A percentile compares a stretch with the other conserved stretches of the same genome.
These are phyloP conservation scores for Hypoxylon sp. DNA, from an alignment of 2,329 filamentous ascomycete genomes.

Conservation along the genomic window DNA sequence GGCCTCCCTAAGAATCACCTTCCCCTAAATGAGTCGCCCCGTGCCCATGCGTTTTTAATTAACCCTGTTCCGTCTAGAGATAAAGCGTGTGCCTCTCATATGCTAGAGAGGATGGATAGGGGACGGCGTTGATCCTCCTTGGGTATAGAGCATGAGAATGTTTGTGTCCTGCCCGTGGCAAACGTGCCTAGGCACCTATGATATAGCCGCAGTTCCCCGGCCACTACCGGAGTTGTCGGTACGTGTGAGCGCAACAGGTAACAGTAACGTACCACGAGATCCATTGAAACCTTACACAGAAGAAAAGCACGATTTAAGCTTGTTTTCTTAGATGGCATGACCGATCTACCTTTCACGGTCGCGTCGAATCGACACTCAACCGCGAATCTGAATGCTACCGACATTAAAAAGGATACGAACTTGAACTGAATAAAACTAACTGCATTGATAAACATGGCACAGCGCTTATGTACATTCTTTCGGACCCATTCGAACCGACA, in stretches of 20 bases:
- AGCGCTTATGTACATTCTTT: conserved; percentile 37
- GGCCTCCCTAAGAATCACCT: conserved; percentile 11
- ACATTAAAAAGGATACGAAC: conserved; percentile 7
- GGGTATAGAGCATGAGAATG: conserved; percentile 18
- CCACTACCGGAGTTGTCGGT: conserved; percentile 3
- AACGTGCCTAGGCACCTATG: conserved; percentile 10
- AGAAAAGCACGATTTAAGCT: conserved; percentile 31
- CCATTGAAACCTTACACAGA: conserved; percentile 11
- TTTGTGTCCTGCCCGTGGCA: conserved; percentile 13
- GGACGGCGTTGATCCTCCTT: conserved; percentile 22
- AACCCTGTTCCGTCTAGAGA: conserved; percentile 31
- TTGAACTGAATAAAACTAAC: conserved; percentile 18
- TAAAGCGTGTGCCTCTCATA: background rate
- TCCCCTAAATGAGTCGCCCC: conserved; percentile 28
- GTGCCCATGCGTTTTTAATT: conserved; percentile 30
- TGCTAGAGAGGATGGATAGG: conserved; percentile 17
- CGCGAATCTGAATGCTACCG: conserved; percentile 6
- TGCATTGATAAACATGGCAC: conserved; percentile 12
- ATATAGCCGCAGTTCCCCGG: conserved; percentile 16
- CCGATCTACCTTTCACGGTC: conserved; percentile 10
- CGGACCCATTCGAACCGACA: conserved; percentile 9
- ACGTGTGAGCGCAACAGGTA: background rate
- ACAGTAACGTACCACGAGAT: conserved; percentile 8
- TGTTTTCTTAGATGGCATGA: conserved; percentile 19
- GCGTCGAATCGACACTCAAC: conserved; percentile 24